Percentiles rank a stretch among this genome's conserved stretches.
phyloP scores from a whole-genome alignment of 345 rosid species.

The Syzygium jambos region DNA sequence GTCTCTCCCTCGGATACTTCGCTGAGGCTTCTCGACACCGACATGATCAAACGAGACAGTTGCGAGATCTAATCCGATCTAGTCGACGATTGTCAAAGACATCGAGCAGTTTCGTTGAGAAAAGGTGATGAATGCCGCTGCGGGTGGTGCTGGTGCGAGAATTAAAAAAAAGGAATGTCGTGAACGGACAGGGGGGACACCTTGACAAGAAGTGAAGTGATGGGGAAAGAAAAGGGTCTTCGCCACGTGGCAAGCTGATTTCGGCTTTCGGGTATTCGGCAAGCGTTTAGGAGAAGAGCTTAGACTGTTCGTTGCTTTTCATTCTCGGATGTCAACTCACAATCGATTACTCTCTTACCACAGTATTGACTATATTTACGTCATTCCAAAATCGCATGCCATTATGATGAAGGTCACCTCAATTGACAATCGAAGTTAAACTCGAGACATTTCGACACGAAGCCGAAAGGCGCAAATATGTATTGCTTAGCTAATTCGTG shows the following conservation, averaged over 20 bases:
- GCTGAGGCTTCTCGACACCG: constrained; percentile 43
- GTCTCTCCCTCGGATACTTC: constrained; percentile 51
- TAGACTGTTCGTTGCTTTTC: not conserved
- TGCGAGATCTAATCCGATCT: not conserved
- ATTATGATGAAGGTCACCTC: not conserved
- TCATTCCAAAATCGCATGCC: not conserved
- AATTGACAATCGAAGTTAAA: not conserved
- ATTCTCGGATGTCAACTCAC: not conserved
- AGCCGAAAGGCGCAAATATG: accelerated
- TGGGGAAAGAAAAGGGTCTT: not conserved
- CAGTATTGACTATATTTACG: not conserved
- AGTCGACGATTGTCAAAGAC: not conserved
- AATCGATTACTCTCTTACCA: not conserved
- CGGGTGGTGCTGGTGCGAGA: not conserved
- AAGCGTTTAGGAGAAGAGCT: not conserved
- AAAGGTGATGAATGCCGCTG: not conserved
- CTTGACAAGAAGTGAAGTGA: not conserved
- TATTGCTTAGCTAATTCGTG: not conserved
- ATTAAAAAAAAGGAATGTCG: not conserved
- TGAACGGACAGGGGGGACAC: not conserved
- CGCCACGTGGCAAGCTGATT: not conserved
- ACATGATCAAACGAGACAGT: constrained; percentile 3
- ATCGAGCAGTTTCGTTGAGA: not conserved
- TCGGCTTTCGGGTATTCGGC: not conserved
- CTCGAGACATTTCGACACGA: not conserved